Conservation (phyloP, 208 protist species). For the Strigomonas galati region DNA sequence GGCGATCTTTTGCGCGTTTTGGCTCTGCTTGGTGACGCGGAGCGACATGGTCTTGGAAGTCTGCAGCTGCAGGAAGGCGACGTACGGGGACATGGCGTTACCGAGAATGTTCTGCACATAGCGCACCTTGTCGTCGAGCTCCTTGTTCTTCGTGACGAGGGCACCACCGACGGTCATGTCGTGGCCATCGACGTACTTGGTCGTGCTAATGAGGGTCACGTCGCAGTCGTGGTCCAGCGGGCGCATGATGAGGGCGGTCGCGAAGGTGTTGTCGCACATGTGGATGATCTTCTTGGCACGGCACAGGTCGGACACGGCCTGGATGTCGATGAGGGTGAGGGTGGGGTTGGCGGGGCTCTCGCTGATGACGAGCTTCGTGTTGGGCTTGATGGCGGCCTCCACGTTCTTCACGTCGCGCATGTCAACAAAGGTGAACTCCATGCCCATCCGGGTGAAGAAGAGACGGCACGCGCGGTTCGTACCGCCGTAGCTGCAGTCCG, state of each 20-base stretch:
- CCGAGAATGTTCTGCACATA: slow-evolving; percentile 94
- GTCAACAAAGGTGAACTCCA: slow-evolving; percentile 94
- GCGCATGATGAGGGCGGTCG: slow-evolving; percentile 94
- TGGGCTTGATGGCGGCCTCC: slow-evolving; percentile 73
- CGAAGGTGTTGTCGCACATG: slow-evolving; percentile 97
- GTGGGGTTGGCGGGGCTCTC: slow-evolving; percentile 97
- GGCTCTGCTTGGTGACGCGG: slow-evolving; percentile 89
- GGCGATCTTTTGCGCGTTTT: slow-evolving; percentile 91
- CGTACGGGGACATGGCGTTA: slow-evolving; percentile 91
- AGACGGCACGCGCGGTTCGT: slow-evolving; percentile 89
- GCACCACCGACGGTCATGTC: slow-evolving; percentile 94
- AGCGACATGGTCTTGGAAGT: slow-evolving; percentile 94
- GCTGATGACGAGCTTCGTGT: slow-evolving; percentile 94
- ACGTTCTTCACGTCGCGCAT: slow-evolving; percentile 87
- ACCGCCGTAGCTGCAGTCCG: slow-evolving; percentile 96
- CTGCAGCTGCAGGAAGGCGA: slow-evolving; percentile 94
- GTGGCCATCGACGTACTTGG: slow-evolving; percentile 97
- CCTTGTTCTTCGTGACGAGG: slow-evolving; percentile 68
- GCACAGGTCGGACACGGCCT: slow-evolving; percentile 81
- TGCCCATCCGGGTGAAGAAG: slow-evolving; percentile 84
- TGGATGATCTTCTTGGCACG: slow-evolving; percentile 78
- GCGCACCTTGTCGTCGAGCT: slow-evolving; percentile 79
- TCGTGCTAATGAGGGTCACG: slow-evolving; percentile 95
- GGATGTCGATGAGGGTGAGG: slow-evolving; percentile 91
- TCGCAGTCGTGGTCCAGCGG: slow-evolving; percentile 95